Evolutionary conservation across 495 filamentous ascomycete genomes (phyloP), one percentile per base, ranked within the genome.

Genomic region (Pyrenula massariospora): DNA sequence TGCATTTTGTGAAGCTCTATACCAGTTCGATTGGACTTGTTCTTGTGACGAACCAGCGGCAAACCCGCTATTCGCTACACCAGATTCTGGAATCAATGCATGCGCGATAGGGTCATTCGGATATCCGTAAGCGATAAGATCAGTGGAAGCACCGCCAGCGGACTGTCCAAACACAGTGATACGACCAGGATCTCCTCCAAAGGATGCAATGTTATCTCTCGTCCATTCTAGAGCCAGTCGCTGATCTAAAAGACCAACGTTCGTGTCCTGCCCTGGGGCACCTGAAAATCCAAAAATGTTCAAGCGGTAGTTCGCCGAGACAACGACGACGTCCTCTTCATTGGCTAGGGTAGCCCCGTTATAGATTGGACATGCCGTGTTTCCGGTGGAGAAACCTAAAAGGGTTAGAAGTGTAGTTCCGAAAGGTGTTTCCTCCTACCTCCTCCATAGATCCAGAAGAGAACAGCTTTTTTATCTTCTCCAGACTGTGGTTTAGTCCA

Each of bases 141-240:
- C 62, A 57, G n/a, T 67, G 65, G 31, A 62, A 68, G 2, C 63
- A 66, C 20, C 56, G 54, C 73, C 66, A 31, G 68, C 63, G 42
- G 71, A 67, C 55, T 72, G 62, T 50, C 65, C 66, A 42, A 63
- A 68, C 8, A 73, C 62, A n/a, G 66, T 69, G 54, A 75, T 70
- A 22, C 60, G 55, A 1, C 59, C 56, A 1, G 64, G 62, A 54
- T 73, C 70, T 20, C 70, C 74, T 51, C 72, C 70, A 51, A 73
- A 75, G 12, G 58, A 53, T 12, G 50, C 61, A 19, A 69, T 71
- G 54, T 73, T 70, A 3, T 65, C 52, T 15, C 57, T 62, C 24
- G 70, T 61, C 68, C 69, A 73, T 52, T 73, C 61, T 15, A 74
- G 61, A 15, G 67, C 70, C n/a, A 69, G 36, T n/a, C 62, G 61